These are phyloP conservation scores for Clitopilus hobsonii DNA, from an alignment of 768 basidiomycete species.

Conservation along the genomic window DNA sequence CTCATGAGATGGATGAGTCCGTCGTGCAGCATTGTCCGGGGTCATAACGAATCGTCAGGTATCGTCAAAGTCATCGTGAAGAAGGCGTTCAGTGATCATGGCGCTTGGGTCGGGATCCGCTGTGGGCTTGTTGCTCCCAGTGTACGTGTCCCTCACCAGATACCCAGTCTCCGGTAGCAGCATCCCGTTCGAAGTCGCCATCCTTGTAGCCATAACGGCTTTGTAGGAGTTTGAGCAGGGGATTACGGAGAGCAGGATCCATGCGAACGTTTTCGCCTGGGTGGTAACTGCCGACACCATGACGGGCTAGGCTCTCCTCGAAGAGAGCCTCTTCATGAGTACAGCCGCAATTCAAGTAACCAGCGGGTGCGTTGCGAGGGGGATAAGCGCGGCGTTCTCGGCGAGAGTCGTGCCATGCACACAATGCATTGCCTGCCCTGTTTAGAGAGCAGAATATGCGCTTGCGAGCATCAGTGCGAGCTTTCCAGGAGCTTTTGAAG, in stretches of 20 bases:
- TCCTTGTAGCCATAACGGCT: conserved; percentile 75
- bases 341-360: conserved; percentile 83
- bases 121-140: conserved; percentile 59
- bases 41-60: neutral
- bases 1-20: neutral
- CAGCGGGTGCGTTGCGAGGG: conserved; percentile 75
- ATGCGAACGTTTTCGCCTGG: conserved; percentile 85
- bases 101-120: conserved; percentile 28
- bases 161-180: conserved; percentile 59
- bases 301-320: conserved; percentile 77
- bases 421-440: conserved; percentile 83
- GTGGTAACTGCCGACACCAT: conserved; percentile 75
- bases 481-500: conserved; percentile 63
- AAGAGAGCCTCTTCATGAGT: conserved; percentile 82
- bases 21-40: neutral
- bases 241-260: conserved; percentile 83
- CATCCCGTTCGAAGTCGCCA: conserved; percentile 79
- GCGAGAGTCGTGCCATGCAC: conserved; percentile 87
- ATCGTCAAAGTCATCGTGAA: neutral
- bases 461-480: conserved; percentile 68
- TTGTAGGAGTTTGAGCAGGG: conserved; percentile 68
- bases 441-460: conserved; percentile 77
- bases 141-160: conserved; percentile 55
- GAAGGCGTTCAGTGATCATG: conserved; percentile 5
- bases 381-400: conserved; percentile 75